Percentiles rank a stretch among this genome's conserved stretches.
Evolutionary conservation across 495 filamentous ascomycete genomes (phyloP).

Genomic region (Aspergillus sclerotioniger): DNA sequence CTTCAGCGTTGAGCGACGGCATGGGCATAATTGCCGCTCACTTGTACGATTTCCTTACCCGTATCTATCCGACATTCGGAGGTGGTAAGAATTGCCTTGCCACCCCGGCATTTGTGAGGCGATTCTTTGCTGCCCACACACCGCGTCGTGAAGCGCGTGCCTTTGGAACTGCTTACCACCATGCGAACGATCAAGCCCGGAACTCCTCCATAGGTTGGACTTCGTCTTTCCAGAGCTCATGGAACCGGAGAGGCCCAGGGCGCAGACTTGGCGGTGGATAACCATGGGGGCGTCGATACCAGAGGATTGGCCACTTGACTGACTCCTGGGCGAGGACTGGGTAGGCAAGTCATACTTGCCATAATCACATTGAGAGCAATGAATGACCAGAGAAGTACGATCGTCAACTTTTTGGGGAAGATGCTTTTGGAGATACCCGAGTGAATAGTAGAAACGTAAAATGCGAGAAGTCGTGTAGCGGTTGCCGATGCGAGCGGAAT

Average conservation of each 20-base stretch:
- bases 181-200: conserved; percentile 24
- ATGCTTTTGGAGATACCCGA: too few relatives aligned
- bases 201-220: conserved; percentile 29
- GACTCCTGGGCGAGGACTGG: background rate
- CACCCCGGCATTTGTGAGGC: conserved; percentile 65
- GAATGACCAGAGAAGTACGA: too few relatives aligned
- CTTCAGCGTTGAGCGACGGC: conserved; percentile 50
- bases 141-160: conserved; percentile 31
- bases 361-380: too few relatives aligned
- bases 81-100: conserved; percentile 68
- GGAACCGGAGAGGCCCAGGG: conserved; percentile 66
- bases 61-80: conserved; percentile 80
- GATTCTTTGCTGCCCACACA: conserved; percentile 53
- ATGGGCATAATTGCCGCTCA: conserved; percentile 80
- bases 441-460: too few relatives aligned
- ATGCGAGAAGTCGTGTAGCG: too few relatives aligned
- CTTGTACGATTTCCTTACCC: conserved; percentile 78
- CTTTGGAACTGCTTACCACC: conserved; percentile 60
- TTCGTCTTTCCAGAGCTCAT: conserved; percentile 46
- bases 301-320: background rate
- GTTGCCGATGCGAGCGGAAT: too few relatives aligned
- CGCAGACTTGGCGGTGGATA: conserved; percentile 60
- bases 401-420: too few relatives aligned
- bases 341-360: background rate
- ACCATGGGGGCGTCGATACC: conserved; percentile 3